Evolutionary conservation across 2,329 filamentous ascomycete genomes (phyloP), one percentile per base, ranked within the genome.

Genomic region (Trichothecium roseum): DNA sequence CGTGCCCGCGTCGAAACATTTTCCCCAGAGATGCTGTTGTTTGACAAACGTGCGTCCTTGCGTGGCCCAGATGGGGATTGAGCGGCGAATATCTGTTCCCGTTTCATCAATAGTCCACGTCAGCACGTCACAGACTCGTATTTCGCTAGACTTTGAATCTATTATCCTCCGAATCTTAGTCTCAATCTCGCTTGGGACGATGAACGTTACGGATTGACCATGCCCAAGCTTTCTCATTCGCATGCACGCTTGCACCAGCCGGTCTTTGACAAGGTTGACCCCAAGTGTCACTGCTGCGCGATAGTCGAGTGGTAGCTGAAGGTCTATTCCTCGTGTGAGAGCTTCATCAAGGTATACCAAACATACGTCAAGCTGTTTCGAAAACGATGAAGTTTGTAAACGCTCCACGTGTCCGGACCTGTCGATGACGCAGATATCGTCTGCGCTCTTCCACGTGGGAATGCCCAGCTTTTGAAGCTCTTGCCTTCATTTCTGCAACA

Each of bases 201-300:
- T 73, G 34, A 84, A 84, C 0, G 71, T 57, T 0, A 85, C 67
- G 0, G 72, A 75, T 43, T 87, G 81, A 0, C 78, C 78, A 3
- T 72, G 56, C 0, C 78, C 81, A 0, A 88, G 62, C 39, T 78
- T 73, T 9, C 81, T 55, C 70, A 86, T 76, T n/a, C 81, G 55
- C 76, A 82, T 84, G 39, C 78, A 81, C 0, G 78, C 78, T 64
- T 81, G 75, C 0, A 78, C 72, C 0, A 70, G 66, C 13, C 72
- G 63, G 37, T 80, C 75, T 40, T 80, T 80, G 0, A 70, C 74
- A 37, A 75, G 66, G 10, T 67, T 63, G 0, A 71, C 57, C 0
- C 68, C 70, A 0, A 79, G 54, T 1, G 74, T 79, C 4, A 79
- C 44, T 1, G 72, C 74, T 1, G 66, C 74, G 2, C 43, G 45